phyloP scores from a whole-genome alignment of 225 moss, liverwort and hornwort genomes.

The Sphagnum contortum region DNA sequence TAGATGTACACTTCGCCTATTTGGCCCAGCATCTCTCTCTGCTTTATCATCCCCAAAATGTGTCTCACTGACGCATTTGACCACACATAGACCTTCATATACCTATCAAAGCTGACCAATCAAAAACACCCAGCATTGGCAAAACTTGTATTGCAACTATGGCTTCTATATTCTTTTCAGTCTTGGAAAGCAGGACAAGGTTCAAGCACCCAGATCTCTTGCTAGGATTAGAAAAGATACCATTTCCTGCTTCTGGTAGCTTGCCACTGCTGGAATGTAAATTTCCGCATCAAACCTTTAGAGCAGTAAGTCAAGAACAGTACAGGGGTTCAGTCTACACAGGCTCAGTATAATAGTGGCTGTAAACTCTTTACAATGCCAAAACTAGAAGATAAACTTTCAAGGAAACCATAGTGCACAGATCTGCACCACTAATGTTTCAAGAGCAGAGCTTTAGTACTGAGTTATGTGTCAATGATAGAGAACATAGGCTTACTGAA shows the following conservation, averaged over 20 bases:
- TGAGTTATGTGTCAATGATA: neutral
- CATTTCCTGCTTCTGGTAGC: conserved; percentile 53
- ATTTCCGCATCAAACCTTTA: conserved; percentile 45
- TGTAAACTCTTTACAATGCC: too few species aligned
- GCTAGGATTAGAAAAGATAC: conserved; percentile 54
- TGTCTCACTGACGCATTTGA: neutral
- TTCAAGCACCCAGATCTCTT: conserved; percentile 51
- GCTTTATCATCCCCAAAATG: neutral
- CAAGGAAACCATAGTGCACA: too few species aligned
- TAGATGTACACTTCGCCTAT: too few species aligned
- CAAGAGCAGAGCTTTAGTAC: neutral
- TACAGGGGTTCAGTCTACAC: neutral
- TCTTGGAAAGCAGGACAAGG: conserved; percentile 65
- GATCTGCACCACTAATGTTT: too few species aligned
- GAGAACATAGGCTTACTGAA: conserved; percentile 39
- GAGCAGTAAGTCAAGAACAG: neutral
- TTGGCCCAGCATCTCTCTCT: too few species aligned
- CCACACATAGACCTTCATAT: neutral
- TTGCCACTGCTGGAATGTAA: conserved; percentile 14
- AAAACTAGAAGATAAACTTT: too few species aligned
- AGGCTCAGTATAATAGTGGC: too few species aligned
- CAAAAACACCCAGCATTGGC: conserved; percentile 31
- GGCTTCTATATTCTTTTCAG: conserved; percentile 50
- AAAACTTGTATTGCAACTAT: conserved; percentile 38
- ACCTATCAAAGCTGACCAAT: conserved; percentile 65